Evolutionary conservation across 2,329 filamentous ascomycete species (phyloP).

Genomic region (Exophiala sp.): DNA sequence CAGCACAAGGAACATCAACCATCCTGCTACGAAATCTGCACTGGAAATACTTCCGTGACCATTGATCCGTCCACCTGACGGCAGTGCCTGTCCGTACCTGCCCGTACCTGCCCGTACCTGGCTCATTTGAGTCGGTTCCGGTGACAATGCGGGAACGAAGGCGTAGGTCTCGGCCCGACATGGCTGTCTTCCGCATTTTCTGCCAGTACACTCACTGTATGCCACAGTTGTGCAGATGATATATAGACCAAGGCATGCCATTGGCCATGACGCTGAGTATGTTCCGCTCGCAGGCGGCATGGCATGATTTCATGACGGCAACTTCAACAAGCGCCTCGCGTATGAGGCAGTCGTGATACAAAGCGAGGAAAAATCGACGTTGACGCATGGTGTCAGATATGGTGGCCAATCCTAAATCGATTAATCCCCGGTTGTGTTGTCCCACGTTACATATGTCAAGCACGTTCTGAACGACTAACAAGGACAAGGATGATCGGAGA

Average conservation of each 20-base stretch:
- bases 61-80: neutral
- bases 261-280: neutral
- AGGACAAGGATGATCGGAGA: slow-evolving; percentile 10
- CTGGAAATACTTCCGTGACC: neutral
- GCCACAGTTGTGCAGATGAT: neutral
- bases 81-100: no score
- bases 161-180: neutral
- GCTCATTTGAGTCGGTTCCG: neutral
- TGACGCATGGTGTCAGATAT: neutral
- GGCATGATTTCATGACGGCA: neutral
- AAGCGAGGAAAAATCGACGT: neutral
- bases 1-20: neutral
- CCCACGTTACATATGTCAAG: slow-evolving; percentile 25
- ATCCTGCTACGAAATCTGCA: neutral
- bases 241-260: neutral
- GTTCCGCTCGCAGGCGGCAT: neutral
- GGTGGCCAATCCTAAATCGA: slow-evolving; percentile 6
- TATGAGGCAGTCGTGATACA: slow-evolving; percentile 10
- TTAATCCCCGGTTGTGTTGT: slow-evolving; percentile 20
- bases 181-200: neutral
- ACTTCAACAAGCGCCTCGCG: neutral
- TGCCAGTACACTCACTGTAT: no score
- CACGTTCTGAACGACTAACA: slow-evolving; percentile 16
- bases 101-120: neutral
- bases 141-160: neutral